Conservation (phyloP, 2,329 filamentous ascomycete species). For the Penicillium sclerotigenum region DNA sequence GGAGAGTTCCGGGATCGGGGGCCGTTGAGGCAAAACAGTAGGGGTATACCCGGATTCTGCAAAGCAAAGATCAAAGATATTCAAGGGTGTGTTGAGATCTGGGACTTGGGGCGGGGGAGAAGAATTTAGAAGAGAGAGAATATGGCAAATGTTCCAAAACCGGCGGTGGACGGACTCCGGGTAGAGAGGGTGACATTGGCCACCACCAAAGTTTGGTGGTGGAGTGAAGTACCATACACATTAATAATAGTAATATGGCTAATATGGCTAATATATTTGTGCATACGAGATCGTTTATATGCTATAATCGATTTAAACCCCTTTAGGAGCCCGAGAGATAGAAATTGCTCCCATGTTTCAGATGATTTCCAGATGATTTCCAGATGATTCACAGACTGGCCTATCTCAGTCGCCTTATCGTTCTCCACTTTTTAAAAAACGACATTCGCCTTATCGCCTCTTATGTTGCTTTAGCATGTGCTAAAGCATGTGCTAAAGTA, state of each 20-base stretch:
- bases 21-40: constrained; percentile 4
- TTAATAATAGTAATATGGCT: neutral
- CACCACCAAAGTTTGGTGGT: constrained; percentile 10
- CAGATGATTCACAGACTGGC: neutral
- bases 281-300: no score
- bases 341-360: neutral
- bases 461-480: no score
- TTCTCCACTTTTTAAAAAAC: neutral
- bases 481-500: no score
- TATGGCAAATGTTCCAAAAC: constrained; percentile 16
- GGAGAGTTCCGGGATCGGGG: constrained; percentile 8
- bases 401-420: neutral
- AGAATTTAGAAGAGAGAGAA: neutral
- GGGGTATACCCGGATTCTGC: neutral
- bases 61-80: neutral
- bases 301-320: neutral
- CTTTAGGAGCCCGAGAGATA: neutral
- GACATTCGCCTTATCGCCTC: no score
- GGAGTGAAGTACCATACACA: constrained; percentile 11
- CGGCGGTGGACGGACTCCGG: constrained; percentile 16
- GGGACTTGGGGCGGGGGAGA: neutral
- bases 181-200: constrained; percentile 15
- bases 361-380: neutral
- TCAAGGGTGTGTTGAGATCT: neutral
- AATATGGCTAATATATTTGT: no score